Base-by-base conservation (phyloP, 306 rosid species). In the Crataegus laevigata region DNA sequence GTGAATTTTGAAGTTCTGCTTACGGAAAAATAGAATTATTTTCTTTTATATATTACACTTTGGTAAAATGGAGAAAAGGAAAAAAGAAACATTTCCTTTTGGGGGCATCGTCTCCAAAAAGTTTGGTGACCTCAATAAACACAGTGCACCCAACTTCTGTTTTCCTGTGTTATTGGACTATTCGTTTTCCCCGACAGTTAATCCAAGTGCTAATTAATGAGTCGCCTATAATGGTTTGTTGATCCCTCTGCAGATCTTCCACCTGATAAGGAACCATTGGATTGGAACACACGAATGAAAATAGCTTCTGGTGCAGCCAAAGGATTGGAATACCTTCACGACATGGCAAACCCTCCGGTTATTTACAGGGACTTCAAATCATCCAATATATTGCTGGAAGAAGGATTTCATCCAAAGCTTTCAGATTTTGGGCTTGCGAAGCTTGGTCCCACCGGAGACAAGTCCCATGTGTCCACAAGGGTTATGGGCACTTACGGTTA, bases 401-500 rank as follows among this genome's bases (percentile, higher is more conserved):
- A 92, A 84, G 96, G 88, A 74, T 92, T 66, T 78, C 94, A 87
- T 45, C 97, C 97, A 30, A 92, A 87, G 82, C 97, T 92, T 81
- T 92, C 97, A 77, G 97, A 92, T 83, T 92, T 92, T 76, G 97
- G 97, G 73, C 97, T 92, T 65, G 97, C 97, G 15, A 92, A 92
- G 87, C 97, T 92, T 67, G 97, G 97, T 79, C 97, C 97, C 26
- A 88, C 88, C 5, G 97, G 96, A 68, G 96, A 92, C 82, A 92
- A 92, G 82, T 92, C 97, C 21, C 97, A 92, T 38, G 96, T 92
- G 82, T 92, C 96, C 73, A 92, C 97, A 59, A 83, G 96, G 78
- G 97, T 92, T 54, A 92, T 90, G 97, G 97, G 97, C 75, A 92
- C 97, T 78, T 92, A 92, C 24, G 97, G 97, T 66, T 92, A 92